Conservation (phyloP, 306 rosid species). For the Quillaja saponaria region DNA sequence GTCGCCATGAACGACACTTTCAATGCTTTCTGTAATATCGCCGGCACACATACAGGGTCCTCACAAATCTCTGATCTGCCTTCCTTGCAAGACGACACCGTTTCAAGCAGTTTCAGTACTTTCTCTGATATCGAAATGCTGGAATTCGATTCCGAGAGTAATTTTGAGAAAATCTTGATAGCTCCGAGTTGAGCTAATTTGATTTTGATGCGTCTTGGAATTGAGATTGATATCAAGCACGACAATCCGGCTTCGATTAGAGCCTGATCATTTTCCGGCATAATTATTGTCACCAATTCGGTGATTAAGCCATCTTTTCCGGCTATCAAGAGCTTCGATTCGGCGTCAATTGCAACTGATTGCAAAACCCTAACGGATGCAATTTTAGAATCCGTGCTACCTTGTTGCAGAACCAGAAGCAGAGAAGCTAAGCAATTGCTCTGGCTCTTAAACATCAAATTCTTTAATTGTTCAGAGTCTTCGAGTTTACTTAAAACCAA, state of each 20-base stretch:
- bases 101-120: conserved; percentile 65
- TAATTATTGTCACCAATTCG: conserved; percentile 47
- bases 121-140: conserved; percentile 52
- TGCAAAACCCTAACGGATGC: conserved; percentile 59
- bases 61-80: conserved; percentile 71
- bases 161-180: conserved; percentile 42
- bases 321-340: conserved; percentile 62
- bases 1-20: conserved; percentile 71
- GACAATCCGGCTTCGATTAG: conserved; percentile 56
- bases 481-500: conserved; percentile 44
- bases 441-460: conserved; percentile 40
- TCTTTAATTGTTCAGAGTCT: conserved; percentile 36
- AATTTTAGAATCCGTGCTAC: conserved; percentile 44
- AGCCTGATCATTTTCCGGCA: conserved; percentile 47
- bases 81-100: conserved; percentile 71
- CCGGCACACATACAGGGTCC: conserved; percentile 51
- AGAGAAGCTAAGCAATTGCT: conserved; percentile 49
- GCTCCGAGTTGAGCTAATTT: conserved; percentile 56
- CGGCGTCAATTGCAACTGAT: conserved; percentile 48
- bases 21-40: conserved; percentile 61
- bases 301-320: conserved; percentile 57
- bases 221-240: conserved; percentile 58
- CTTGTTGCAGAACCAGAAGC: conserved; percentile 52
- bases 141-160: conserved; percentile 43
- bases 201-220: conserved; percentile 50